phyloP scores from a whole-genome alignment of 2,329 filamentous ascomycete species.

The Ciborinia camelliae region DNA sequence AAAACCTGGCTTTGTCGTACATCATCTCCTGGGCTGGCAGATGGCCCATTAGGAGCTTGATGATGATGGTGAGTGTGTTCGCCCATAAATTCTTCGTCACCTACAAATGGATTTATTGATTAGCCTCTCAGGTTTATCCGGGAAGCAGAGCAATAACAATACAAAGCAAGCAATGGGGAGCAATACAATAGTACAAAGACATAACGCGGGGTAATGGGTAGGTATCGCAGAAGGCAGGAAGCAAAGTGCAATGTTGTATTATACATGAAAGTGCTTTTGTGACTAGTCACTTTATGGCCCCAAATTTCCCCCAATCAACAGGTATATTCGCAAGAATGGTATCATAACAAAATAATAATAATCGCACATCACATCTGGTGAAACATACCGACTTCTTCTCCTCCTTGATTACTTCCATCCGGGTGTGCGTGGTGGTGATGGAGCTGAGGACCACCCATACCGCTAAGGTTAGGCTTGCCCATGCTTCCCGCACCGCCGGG shows the following conservation, averaged over 20 bases:
- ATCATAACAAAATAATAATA: constrained; percentile 37
- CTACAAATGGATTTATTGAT: constrained; percentile 42
- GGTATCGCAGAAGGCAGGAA: constrained; percentile 32
- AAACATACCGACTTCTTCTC: constrained; percentile 95
- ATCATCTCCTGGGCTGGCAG: constrained; percentile 55
- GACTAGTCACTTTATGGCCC: constrained; percentile 25
- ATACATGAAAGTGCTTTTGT: constrained; percentile 37
- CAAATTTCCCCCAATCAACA: constrained; percentile 26
- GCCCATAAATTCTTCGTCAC: constrained; percentile 60
- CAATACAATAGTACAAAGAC: constrained; percentile 33
- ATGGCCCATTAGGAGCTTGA: constrained; percentile 54
- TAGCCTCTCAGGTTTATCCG: constrained; percentile 37
- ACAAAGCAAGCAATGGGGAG: constrained; percentile 22
- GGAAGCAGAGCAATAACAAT: constrained; percentile 29
- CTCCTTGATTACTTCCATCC: constrained; percentile 63
- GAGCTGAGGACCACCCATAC: constrained; percentile 60
- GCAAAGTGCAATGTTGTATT: constrained; percentile 39
- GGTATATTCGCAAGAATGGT: constrained; percentile 35
- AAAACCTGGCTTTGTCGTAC: constrained; percentile 74
- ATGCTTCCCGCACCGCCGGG: constrained; percentile 52
- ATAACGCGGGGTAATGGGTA: constrained; percentile 32
- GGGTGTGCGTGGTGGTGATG: constrained; percentile 71
- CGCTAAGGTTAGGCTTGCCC: constrained; percentile 63
- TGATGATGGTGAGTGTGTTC: constrained; percentile 66
- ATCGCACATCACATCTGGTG: constrained; percentile 63